Evolutionary conservation across 192 early-diverging fungal species (phyloP), one percentile per base, ranked within the genome.

Genomic region (Backusella tarrabulga): DNA sequence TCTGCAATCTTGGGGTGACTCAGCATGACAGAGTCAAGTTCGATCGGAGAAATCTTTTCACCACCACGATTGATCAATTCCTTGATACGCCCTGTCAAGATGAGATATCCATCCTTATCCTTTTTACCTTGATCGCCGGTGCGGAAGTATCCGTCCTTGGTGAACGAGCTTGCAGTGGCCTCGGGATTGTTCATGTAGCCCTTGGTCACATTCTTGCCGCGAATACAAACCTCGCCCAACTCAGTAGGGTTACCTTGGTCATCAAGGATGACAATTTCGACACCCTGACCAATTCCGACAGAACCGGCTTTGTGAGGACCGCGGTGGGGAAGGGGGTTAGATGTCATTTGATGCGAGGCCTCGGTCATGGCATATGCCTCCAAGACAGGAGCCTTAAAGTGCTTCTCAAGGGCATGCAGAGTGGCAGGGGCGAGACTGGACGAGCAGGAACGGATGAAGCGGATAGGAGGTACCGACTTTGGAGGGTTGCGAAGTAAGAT

Each of bases 61-160:
- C 95, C 95, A 41, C 94, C 94, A 63, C 95, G 92, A 81, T 95
- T 97, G 74, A 97, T 97, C 72, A 94, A 85, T 81, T 95, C 95
- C 87, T 97, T 95, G 82, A 94, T 94, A 52, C 95, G 91, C 2
- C 95, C 95, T 3, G 93, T 95, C 71, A 96, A 84, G 67, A 90
- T 86, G 66, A 94, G 77, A 72, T 93, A 97, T 1, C 93, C 93
- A 54, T 95, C 93, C 19, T 78, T 78, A 79, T 97, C 95, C 19
- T 92, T 73, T 75, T 91, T 91, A 54, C 93, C 94, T 81, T 95
- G 91, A 83, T 95, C 93, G 38, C 94, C 94, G 4, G 95, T 97
- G 72, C 92, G 89, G 88, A 97, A 96, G 85, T 86, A 97, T 4
- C 86, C 82, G 41, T 85, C 89, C n/a, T 78, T 69, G 15, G 87